These are phyloP conservation scores for Mastigamoeba balamuthi DNA, from an alignment of 78 protist species.

Conservation along the genomic window DNA sequence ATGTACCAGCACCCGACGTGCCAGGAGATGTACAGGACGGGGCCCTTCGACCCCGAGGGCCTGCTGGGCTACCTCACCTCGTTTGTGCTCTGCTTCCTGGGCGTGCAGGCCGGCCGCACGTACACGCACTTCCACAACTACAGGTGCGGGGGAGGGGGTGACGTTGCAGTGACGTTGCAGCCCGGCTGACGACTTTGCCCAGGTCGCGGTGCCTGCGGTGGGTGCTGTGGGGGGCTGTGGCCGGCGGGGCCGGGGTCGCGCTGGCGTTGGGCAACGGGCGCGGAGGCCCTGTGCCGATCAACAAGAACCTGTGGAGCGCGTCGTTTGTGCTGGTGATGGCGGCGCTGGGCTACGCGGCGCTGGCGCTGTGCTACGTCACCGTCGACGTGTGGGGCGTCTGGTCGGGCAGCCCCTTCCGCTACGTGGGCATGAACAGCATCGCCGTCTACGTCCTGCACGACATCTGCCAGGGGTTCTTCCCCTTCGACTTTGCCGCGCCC, in stretches of 20 bases:
- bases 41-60: slow-evolving; percentile 61
- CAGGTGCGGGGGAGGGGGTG: background rate
- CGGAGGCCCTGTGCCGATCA: slow-evolving; percentile 54
- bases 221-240: slow-evolving; percentile 15
- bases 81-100: slow-evolving; percentile 47
- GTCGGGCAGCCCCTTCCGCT: slow-evolving; percentile 56
- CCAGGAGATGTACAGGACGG: slow-evolving; percentile 26
- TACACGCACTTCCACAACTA: too few species aligned
- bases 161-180: too few species aligned
- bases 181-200: too few species aligned
- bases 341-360: slow-evolving; percentile 31
- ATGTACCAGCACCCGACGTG: slow-evolving; percentile 47
- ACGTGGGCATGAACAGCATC: slow-evolving; percentile 70
- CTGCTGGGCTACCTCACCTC: slow-evolving; percentile 55
- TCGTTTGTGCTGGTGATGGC: slow-evolving; percentile 42
- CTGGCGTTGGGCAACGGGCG: slow-evolving; percentile 30
- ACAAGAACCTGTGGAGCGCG: slow-evolving; percentile 64
- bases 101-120: slow-evolving; percentile 41
- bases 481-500: too few species aligned
- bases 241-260: slow-evolving; percentile 25
- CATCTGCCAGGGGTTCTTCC: too few species aligned
- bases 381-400: slow-evolving; percentile 40
- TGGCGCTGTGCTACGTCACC: slow-evolving; percentile 11
- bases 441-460: slow-evolving; percentile 16
- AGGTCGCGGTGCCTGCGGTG: slow-evolving; percentile 35